Evolutionary conservation across 306 rosid genomes (phyloP).

Genomic region (Cucurbita maxima): DNA sequence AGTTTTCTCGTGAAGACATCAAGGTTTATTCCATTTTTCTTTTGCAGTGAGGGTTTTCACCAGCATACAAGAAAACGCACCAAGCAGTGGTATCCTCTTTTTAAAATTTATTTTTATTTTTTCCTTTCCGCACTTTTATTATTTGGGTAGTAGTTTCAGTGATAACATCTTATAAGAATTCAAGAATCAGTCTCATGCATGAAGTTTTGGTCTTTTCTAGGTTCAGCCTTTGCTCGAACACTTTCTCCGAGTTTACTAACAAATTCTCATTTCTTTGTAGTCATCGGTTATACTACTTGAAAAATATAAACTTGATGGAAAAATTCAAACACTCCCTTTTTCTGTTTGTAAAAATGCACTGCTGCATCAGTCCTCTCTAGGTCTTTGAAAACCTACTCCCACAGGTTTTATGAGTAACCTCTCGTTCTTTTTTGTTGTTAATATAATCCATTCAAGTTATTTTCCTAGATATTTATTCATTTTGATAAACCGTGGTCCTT

Average conservation of each 20-base stretch:
- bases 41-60: constrained; percentile 88
- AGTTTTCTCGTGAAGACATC: not conserved
- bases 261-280: not conserved
- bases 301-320: not conserved
- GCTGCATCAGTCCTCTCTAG: not conserved
- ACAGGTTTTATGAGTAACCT: not conserved
- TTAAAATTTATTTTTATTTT: not conserved
- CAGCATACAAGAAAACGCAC: constrained; percentile 80
- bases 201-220: not conserved
- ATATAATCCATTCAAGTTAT: not conserved
- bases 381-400: not conserved
- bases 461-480: not conserved
- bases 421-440: not conserved
- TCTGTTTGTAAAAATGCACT: not conserved
- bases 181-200: not conserved
- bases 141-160: not conserved
- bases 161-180: not conserved
- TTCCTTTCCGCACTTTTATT: not conserved
- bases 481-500: constrained; percentile 22
- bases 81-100: constrained; percentile 66
- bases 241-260: not conserved
- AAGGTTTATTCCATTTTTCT: constrained; percentile 4
- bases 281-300: not conserved
- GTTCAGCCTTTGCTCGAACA: not conserved
- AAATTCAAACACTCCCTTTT: not conserved